Base-by-base conservation (phyloP, 1,139 yeast species). In the Sugiyamaella novakii region DNA sequence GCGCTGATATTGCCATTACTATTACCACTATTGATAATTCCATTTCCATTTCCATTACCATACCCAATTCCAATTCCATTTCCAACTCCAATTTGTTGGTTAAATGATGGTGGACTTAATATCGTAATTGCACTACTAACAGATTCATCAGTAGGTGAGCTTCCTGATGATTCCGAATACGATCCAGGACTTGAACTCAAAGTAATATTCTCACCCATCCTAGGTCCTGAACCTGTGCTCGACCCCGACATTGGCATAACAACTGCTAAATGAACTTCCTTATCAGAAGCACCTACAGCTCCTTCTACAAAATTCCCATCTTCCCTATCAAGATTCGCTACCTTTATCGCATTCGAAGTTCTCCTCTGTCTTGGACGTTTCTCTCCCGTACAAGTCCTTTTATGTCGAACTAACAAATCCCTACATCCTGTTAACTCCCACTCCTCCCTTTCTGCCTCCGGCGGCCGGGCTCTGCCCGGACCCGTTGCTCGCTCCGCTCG, bases 391-490 rank as follows among this genome's bases (percentile, higher is more conserved):
- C 43, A 39, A 6, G 43, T 39, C n/a, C 33, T 39, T 21, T 19
- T 39, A 27, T 39, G 43, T 18, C 43, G 43, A 19, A 39, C 43
- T 12, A 39, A 11, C 7, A 39, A 18, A 19, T 39, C 43, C 35
- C 43, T 39, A 27, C n/a, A n/a, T 6, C n/a, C 24, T 18, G 43
- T 39, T 39, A 39, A 33, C 19, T 5, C 17, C 19, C 19, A 15
- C 10, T 12, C 10, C 19, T 5, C 17, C 19, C 19, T 14, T n/a
- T 12, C 10, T 22, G 40, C 29, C 33, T 38, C 33, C 42, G 42
- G 42, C 33, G 42, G 42, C 33, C 17, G 42, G 42, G 42, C 42
- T 17, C 25, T 17, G 38, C 38, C 38, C 36, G 38, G 22, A 21
- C 36, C 38, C 38, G 38, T 34, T 14, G 33, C 42, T 38, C 42